phyloP scores from a whole-genome alignment of 495 filamentous ascomycete species.

The Talaromyces nanjingensis region DNA sequence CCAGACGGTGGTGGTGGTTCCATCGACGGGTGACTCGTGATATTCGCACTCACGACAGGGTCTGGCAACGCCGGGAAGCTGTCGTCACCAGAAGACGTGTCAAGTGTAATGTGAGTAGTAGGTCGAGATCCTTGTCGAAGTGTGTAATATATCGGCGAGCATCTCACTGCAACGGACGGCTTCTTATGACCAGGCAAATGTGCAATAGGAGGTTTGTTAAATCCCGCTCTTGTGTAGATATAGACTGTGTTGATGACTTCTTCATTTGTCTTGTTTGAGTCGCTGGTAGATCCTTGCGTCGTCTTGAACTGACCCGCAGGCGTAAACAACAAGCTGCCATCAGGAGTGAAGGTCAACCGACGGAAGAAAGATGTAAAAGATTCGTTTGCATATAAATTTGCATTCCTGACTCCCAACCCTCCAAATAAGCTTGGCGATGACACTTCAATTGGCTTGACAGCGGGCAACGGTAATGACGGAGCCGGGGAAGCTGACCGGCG shows the following conservation, averaged over 20 bases:
- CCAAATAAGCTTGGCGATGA: slow-evolving; percentile 62
- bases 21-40: slow-evolving; percentile 58
- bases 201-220: slow-evolving; percentile 96
- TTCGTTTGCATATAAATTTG: slow-evolving; percentile 94
- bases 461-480: slow-evolving; percentile 87
- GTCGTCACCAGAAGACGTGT: slow-evolving; percentile 83
- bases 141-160: slow-evolving; percentile 85
- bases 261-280: slow-evolving; percentile 64
- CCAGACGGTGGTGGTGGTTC: slow-evolving; percentile 64
- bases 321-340: slow-evolving; percentile 91
- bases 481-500: slow-evolving; percentile 92
- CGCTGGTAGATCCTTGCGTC: slow-evolving; percentile 57
- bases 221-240: slow-evolving; percentile 91
- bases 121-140: slow-evolving; percentile 58
- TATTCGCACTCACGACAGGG: slow-evolving; percentile 57
- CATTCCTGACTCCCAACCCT: slow-evolving; percentile 66
- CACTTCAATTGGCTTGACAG: slow-evolving; percentile 89
- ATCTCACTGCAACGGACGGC: slow-evolving; percentile 91
- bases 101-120: slow-evolving; percentile 86
- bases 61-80: slow-evolving; percentile 78
- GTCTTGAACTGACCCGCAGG: slow-evolving; percentile 94
- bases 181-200: slow-evolving; percentile 98
- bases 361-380: slow-evolving; percentile 97
- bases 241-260: slow-evolving; percentile 97
- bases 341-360: slow-evolving; percentile 86